Base-by-base conservation (phyloP, 768 basidiomycete species). In the Russula dissimulans region DNA sequence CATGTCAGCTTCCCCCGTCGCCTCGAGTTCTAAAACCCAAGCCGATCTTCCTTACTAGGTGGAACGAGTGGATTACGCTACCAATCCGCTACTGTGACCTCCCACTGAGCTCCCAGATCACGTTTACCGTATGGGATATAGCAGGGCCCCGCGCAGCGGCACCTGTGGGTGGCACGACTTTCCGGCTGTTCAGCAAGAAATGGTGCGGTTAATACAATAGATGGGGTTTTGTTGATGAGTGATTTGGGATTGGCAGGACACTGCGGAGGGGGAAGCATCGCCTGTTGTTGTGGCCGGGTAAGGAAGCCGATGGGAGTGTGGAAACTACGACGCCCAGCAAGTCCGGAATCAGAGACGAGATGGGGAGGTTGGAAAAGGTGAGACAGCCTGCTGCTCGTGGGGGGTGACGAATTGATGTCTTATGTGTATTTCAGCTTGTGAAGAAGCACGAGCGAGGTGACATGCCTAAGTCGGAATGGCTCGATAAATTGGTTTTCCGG, bases 391-490 rank as follows among this genome's bases (percentile, higher is more conserved):
- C 15, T 56, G 14, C 45, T 29, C 11, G 6, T 31, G 32, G 31
- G 41, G 41, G 4, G 18, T 34, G 17, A 22, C 29, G 31, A 17
- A 15, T 7, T 43, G 15, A 59, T 5, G 3, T 8, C 47, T n/a
- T 15, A 18, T 46, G 38, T 26, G 5, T 22, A 29, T 41, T 57
- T 38, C 57, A 90, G 86, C 78, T 89, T 17, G 89, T 99, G 55
- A 97, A 97, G 78, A 97, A 97, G 71, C 94, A 95, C 67, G 94
- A 97, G 67, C 80, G 92, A 17, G 94, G 94, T 0, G 97, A 98
- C 70, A 78, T 99, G 34, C 83, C 88, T 2, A 92, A 94, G 71
- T 87, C 91, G 2, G 97, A 98, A 58, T 99, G 97, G 97, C 75
- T 98, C 7, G 95, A 98, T 69, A 87, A 89, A 62, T 73, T 97